These are phyloP conservation scores for Paramecium caudatum DNA, from an alignment of 73 alveolate genomes.

Conservation along the genomic window DNA sequence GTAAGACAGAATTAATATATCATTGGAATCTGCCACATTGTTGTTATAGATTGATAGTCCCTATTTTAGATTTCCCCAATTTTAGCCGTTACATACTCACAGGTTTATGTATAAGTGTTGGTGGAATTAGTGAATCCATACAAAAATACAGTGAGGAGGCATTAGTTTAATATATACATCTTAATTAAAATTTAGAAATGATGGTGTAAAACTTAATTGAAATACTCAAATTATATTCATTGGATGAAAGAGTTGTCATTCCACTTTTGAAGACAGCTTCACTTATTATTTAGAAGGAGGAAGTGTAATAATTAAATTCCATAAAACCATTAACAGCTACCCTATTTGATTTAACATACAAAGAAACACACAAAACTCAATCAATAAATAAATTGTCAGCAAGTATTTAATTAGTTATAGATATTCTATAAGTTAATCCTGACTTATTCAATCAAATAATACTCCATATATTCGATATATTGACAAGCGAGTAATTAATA, in stretches of 20 bases:
- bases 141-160: constrained; percentile 62
- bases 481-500: constrained; percentile 52
- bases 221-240: constrained; percentile 51
- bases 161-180: constrained; percentile 54
- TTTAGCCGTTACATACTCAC: constrained; percentile 37
- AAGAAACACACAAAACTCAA: constrained; percentile 69
- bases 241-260: constrained; percentile 69
- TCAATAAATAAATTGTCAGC: constrained; percentile 55
- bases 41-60: constrained; percentile 48
- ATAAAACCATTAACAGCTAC: not conserved
- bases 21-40: constrained; percentile 76
- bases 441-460: not conserved
- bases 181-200: constrained; percentile 30
- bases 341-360: constrained; percentile 45
- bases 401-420: not conserved
- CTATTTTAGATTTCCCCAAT: constrained; percentile 19
- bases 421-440: not conserved
- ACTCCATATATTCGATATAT: not conserved
- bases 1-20: constrained; percentile 62
- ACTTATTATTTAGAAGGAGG: constrained; percentile 56
- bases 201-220: constrained; percentile 32
- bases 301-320: constrained; percentile 58
- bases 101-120: constrained; percentile 72
- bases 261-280: constrained; percentile 70
- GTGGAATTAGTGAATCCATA: constrained; percentile 74